A percentile compares a stretch with the other conserved stretches of the same genome.
These are phyloP conservation scores for Arctium minus DNA, from an alignment of 129 eudicot genomes.

Conservation along the genomic window DNA sequence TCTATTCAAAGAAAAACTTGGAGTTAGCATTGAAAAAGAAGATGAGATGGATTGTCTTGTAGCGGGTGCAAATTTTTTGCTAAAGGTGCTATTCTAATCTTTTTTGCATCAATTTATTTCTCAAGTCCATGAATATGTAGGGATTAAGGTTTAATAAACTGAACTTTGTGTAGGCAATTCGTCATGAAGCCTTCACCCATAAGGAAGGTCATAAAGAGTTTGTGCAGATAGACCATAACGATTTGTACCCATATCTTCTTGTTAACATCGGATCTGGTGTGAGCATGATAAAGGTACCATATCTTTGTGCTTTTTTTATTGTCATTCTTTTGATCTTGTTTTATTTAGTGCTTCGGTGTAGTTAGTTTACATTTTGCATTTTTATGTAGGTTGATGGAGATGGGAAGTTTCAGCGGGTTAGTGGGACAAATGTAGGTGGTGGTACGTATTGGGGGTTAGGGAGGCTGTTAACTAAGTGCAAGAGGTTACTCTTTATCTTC, in stretches of 20 bases:
- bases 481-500: slow-evolving; percentile 51
- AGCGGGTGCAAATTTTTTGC: slow-evolving; percentile 94
- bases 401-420: slow-evolving; percentile 86
- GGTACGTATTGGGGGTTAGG: slow-evolving; percentile 99
- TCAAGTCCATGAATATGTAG: neutral
- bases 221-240: slow-evolving; percentile 94
- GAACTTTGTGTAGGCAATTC: slow-evolving; percentile 67
- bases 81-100: slow-evolving; percentile 57
- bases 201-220: slow-evolving; percentile 93
- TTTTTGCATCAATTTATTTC: neutral
- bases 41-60: slow-evolving; percentile 98
- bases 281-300: slow-evolving; percentile 85
- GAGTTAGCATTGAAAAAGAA: slow-evolving; percentile 93
- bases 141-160: neutral
- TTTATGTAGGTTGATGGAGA: slow-evolving; percentile 89
- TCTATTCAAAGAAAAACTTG: slow-evolving; percentile 93
- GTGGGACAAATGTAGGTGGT: slow-evolving; percentile 99
- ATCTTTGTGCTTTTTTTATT: neutral
- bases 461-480: slow-evolving; percentile 85
- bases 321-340: neutral
- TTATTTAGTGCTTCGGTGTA: neutral
- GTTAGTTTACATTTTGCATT: neutral
- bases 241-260: slow-evolving; percentile 87
- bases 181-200: slow-evolving; percentile 99
- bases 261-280: slow-evolving; percentile 98